Conservation (phyloP, 768 basidiomycete genomes). For the Russula foetens region DNA sequence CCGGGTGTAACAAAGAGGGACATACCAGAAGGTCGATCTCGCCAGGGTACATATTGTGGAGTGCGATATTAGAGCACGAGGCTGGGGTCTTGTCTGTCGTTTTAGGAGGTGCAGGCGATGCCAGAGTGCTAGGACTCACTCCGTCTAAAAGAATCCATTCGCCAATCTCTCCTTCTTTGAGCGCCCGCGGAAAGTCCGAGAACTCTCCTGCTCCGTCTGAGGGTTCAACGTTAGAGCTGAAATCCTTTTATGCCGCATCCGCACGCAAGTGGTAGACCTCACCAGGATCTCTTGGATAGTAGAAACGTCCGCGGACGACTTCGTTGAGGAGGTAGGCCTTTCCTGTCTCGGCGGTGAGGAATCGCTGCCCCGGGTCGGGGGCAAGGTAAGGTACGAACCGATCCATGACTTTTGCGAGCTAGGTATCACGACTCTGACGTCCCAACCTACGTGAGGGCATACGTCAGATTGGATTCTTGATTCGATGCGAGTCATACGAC, state of each 20-base stretch:
- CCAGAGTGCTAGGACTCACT: constrained; percentile 33
- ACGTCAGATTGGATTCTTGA: constrained; percentile 2
- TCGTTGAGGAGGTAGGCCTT: constrained; percentile 79
- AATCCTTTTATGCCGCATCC: not conserved
- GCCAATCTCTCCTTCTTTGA: constrained; percentile 68
- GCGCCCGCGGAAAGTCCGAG: constrained; percentile 48
- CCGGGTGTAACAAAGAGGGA: constrained; percentile 7
- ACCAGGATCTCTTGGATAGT: constrained; percentile 63
- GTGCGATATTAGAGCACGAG: constrained; percentile 82
- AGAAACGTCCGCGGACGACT: constrained; percentile 59
- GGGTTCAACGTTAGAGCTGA: not conserved
- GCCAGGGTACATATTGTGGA: constrained; percentile 82
- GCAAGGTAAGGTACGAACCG: constrained; percentile 35
- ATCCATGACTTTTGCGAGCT: constrained; percentile 86
- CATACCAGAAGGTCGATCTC: constrained; percentile 84
- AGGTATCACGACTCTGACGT: constrained; percentile 74
- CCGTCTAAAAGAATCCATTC: constrained; percentile 93
- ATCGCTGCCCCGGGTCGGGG: not conserved
- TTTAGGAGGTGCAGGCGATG: not conserved
- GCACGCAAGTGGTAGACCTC: constrained; percentile 4
- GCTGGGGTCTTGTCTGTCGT: constrained; percentile 63
- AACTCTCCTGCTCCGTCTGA: constrained; percentile 63
- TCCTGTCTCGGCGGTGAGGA: constrained; percentile 34
- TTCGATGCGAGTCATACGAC: not conserved
- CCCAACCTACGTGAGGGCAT: constrained; percentile 44